Evolutionary conservation across 2,329 filamentous ascomycete genomes (phyloP).

Genomic region (Chrysoporthe puriensis): DNA sequence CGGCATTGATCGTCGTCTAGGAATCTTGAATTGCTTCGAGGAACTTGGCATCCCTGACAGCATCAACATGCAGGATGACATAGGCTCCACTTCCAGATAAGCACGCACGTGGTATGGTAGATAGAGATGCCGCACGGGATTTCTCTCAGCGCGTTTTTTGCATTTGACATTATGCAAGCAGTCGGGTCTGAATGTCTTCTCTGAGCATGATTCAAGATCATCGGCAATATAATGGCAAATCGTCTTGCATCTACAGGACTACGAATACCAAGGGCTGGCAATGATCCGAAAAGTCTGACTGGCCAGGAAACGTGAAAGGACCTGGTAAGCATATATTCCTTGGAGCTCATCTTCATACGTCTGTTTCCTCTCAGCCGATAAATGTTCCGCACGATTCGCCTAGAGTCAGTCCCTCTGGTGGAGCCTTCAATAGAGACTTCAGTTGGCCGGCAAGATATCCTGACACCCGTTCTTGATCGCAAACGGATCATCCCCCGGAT

Average conservation of each 20-base stretch:
- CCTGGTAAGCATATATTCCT: no score
- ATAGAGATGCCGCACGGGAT: neutral
- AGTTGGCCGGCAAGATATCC: neutral
- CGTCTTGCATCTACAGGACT: no score
- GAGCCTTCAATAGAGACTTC: neutral
- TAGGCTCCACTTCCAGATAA: neutral
- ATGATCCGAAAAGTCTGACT: neutral
- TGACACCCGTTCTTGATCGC: conserved; percentile 34
- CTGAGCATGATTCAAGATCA: no score
- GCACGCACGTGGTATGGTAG: neutral
- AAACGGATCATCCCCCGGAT: conserved; percentile 59
- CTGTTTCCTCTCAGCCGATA: no score
- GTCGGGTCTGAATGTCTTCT: no score
- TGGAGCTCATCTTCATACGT: no score
- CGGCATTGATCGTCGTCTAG: neutral
- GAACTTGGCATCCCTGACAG: neutral
- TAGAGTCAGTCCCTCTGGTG: neutral
- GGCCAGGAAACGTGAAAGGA: no score
- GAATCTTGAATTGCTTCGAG: neutral
- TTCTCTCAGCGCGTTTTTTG: no score
- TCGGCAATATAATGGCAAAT: no score
- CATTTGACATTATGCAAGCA: no score
- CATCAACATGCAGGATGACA: conserved; percentile 1
- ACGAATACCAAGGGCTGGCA: no score
- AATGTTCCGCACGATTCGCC: no score